phyloP scores from a whole-genome alignment of 2,329 filamentous ascomycete species.

The Colletotrichum plurivorum region DNA sequence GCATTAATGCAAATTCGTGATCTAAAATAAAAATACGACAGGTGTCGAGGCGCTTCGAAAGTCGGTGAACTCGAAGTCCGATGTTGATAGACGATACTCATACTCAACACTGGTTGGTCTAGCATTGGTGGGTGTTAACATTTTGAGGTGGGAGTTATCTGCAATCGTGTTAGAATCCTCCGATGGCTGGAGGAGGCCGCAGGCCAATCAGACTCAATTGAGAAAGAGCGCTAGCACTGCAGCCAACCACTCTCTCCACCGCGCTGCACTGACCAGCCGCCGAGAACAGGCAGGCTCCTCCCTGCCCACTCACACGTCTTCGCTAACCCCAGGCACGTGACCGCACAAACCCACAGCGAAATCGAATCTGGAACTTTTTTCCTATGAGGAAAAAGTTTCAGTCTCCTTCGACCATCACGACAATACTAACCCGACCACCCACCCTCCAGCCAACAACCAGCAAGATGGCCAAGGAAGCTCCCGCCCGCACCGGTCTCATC shows the following conservation, averaged over 20 bases:
- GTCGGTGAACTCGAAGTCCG: slow-evolving; percentile 21
- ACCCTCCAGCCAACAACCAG: slow-evolving; percentile 48
- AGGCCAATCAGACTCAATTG: slow-evolving; percentile 8
- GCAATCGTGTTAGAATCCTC: neutral
- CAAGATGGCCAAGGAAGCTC: slow-evolving; percentile 72
- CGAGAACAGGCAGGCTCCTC: neutral
- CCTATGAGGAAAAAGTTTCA: slow-evolving; percentile 12
- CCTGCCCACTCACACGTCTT: slow-evolving; percentile 35
- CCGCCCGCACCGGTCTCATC: slow-evolving; percentile 71
- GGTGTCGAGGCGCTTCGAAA: neutral
- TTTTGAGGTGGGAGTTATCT: neutral
- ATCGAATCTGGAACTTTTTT: slow-evolving; percentile 32
- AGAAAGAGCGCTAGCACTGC: neutral
- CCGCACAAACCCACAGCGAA: slow-evolving; percentile 42
- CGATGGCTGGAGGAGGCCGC: neutral
- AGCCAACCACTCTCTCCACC: neutral
- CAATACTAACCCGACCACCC: slow-evolving; percentile 45
- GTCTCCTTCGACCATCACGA: slow-evolving; percentile 46
- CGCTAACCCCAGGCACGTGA: slow-evolving; percentile 46
- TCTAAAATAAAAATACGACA: slow-evolving; percentile 3
- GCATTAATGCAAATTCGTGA: neutral
- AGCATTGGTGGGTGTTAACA: too few relatives aligned
- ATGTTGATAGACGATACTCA: neutral
- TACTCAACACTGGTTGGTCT: too few relatives aligned
- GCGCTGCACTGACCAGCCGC: neutral